Evolutionary conservation across 1,284 basidiomycete species (phyloP).

Genomic region (Boletus mariae): DNA sequence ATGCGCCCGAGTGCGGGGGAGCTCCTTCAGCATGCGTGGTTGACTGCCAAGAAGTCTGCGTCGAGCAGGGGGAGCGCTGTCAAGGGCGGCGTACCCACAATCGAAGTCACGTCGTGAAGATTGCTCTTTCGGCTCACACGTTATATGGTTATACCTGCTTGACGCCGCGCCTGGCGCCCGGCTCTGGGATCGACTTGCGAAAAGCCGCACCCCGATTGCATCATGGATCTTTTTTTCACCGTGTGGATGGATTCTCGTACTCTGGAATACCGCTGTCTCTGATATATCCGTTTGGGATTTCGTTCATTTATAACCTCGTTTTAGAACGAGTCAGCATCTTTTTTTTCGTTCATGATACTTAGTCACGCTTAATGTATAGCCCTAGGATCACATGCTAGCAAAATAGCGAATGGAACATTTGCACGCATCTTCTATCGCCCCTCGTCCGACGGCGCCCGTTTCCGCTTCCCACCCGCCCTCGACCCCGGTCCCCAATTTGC

Average conservation of each 20-base stretch:
- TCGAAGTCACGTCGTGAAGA: constrained; percentile 28
- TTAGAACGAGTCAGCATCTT: background rate
- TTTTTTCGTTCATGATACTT: background rate
- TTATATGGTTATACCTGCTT: no score
- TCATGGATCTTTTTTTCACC: background rate
- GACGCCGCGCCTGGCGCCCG: background rate
- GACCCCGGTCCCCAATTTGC: constrained; percentile 91
- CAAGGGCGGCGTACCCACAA: constrained; percentile 25
- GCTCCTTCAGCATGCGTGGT: constrained; percentile 75
- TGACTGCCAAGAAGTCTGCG: constrained; percentile 41
- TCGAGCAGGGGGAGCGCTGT: constrained; percentile 2
- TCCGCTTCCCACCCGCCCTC: constrained; percentile 49
- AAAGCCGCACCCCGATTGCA: background rate
- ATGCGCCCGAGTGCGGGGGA: constrained; percentile 79
- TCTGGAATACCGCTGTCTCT: background rate
- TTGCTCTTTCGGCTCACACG: background rate
- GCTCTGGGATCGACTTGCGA: background rate
- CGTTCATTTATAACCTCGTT: background rate
- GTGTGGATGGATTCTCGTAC: background rate
- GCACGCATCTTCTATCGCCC: background rate
- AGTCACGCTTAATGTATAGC: background rate
- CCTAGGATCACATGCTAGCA: background rate
- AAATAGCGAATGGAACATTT: background rate
- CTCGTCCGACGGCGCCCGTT: constrained; percentile 31
- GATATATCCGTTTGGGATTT: background rate